Base-by-base conservation (phyloP, 441 rosid species). In the Jatropha multifida region DNA sequence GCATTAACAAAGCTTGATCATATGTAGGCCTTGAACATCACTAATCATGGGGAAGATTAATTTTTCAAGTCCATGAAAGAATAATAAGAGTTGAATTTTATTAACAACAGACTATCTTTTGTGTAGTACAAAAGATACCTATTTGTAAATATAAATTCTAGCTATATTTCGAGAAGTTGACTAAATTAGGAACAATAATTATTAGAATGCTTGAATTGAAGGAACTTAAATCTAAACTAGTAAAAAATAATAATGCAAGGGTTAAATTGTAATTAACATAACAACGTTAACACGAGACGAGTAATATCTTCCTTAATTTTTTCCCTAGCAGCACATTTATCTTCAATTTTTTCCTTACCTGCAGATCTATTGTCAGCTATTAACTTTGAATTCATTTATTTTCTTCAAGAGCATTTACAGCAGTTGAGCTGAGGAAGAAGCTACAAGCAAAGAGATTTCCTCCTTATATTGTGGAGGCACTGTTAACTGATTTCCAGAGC, bases 361-460 rank as follows among this genome's bases (percentile, higher is more conserved):
- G 9, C 8, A 46, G 8, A 72, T 46, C 15, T 63, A 59, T 44
- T 10, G 7, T 18, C 52, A 52, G 38, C 44, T 4, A n/a, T 75
- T 26, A 48, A 66, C 64, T 41, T 15, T 71, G 41, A 54, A 41
- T 72, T 75, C 41, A 40, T 20, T 64, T 69, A 10, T 56, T 81
- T 76, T 77, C 72, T 65, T 65, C 70, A 69, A 94, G 97, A 85
- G 90, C 96, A 75, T 91, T 71, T 81, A 81, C 97, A 60, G 88
- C 87, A 9, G 85, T 77, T 46, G 93, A 93, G 81, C 83, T 94
- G 77, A 86, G 83, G 84, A 94, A 91, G 90, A 92, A 94, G 80
- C 84, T 91, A 56, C 74, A 67, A 9, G 90, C 80, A 56, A 94
- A 90, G 90, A 86, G 79, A 68, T 87, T 82, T 82, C 81, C 87